phyloP scores from a whole-genome alignment of 169 alveolate genomes.

The Plasmodium fragile region DNA sequence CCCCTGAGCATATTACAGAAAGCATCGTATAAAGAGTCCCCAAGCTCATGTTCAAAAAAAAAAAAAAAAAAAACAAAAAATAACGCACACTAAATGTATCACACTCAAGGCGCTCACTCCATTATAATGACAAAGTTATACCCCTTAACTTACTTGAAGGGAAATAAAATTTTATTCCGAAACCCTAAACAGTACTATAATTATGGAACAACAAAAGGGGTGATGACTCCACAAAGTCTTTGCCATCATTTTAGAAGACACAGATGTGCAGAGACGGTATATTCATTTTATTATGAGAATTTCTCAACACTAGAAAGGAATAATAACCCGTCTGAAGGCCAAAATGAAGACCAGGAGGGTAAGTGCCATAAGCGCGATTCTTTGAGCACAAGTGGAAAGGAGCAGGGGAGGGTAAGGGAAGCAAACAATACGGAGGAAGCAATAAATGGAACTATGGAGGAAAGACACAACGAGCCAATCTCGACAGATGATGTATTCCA shows the following conservation, averaged over 20 bases:
- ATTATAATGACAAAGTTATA: constrained; percentile 3
- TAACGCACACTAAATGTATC: neutral
- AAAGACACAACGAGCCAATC: neutral
- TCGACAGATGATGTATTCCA: neutral
- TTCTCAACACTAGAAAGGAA: constrained; percentile 22
- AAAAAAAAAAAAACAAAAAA: too few relatives aligned
- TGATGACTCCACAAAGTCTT: neutral
- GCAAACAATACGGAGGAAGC: neutral
- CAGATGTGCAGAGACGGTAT: neutral
- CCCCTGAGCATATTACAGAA: neutral
- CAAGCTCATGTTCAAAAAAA: neutral
- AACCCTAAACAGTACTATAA: neutral
- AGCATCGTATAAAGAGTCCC: neutral
- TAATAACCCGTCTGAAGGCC: neutral
- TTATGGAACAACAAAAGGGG: neutral
- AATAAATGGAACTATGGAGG: neutral
- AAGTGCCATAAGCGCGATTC: neutral
- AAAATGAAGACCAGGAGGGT: neutral
- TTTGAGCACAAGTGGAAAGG: neutral
- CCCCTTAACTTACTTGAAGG: neutral
- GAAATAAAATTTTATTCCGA: neutral
- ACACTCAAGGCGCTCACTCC: neutral
- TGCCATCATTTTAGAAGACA: neutral
- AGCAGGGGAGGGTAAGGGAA: neutral
- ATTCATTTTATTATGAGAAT: neutral